phyloP scores from a whole-genome alignment of 2,329 filamentous ascomycete species.

The Emmonsia crescens region DNA sequence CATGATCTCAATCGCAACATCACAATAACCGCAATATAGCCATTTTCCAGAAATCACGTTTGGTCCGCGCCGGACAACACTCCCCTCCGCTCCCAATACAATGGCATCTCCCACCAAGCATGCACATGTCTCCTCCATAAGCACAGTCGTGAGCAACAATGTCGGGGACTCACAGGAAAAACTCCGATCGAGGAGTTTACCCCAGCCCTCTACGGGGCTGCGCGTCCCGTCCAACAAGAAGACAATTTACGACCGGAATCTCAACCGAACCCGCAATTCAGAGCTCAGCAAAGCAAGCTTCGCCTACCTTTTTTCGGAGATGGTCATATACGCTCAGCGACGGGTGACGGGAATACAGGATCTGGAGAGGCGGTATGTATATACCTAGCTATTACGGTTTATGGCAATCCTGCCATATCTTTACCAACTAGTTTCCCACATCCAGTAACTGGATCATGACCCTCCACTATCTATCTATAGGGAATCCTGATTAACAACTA shows the following conservation, averaged over 20 bases:
- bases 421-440: background rate
- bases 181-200: constrained; percentile 14
- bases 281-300: constrained; percentile 91
- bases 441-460: background rate
- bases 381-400: background rate
- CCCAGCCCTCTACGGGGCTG: constrained; percentile 46
- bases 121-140: constrained; percentile 11
- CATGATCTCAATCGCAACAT: background rate
- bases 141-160: constrained; percentile 6
- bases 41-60: no score
- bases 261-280: constrained; percentile 78
- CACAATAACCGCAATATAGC: background rate
- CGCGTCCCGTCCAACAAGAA: constrained; percentile 88
- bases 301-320: constrained; percentile 90
- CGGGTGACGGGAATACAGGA: constrained; percentile 88
- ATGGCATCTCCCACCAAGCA: constrained; percentile 10
- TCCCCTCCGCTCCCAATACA: background rate
- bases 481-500: background rate
- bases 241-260: constrained; percentile 92
- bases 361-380: constrained; percentile 66
- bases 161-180: constrained; percentile 8
- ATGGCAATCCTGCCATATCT: background rate
- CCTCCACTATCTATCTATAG: background rate
- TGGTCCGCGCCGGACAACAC: background rate
- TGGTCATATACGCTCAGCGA: constrained; percentile 89